Evolutionary conservation across 495 filamentous ascomycete genomes (phyloP), one percentile per base, ranked within the genome.

Genomic region (Aspergillus mulundensis): DNA sequence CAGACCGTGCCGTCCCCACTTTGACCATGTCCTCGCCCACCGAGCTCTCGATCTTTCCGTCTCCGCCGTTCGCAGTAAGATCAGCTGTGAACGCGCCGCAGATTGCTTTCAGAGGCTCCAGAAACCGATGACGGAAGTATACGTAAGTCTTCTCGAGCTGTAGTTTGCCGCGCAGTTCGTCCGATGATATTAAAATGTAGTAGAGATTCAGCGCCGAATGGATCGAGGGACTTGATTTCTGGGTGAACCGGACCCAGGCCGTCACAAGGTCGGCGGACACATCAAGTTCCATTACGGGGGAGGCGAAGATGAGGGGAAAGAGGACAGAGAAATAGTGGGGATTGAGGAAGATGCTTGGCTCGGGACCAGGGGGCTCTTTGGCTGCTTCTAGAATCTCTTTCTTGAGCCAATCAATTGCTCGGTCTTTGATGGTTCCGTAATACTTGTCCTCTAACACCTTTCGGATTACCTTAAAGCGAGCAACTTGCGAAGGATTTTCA

Each of bases 361-460:
- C 50, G 14, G 44, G 24, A 2, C 19, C 24, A 14, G 61, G 47
- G 19, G 61, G 41, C 6, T 67, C 48, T 54, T 59, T 62, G 21
- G 61, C 50, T 18, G 83, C 74, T 20, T 72, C 69, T 14, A 93
- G 73, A 2, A 93, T 81, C 66, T 96, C 93, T 48, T 91, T 85
- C 65, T 91, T 92, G 4, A 97, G 72, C 89, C 95, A 97, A 21
- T 82, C 80, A 11, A 97, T 81, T 0, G 92, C 91, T 51, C 83
- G 85, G 14, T 87, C 91, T 60, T 90, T 91, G 42, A 94, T 79
- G 2, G 87, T 81, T 21, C 84, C 89, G 6, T 87, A 85, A 8
- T 59, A 55, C 60, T 87, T 88, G 58, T 95, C 83, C 68, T 94
- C 86, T 24, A 97, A 76, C 3, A 93, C 86, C 44, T 89, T 85